Conservation (phyloP, 192 early-diverging fungal genomes). For the Podila horticola region DNA sequence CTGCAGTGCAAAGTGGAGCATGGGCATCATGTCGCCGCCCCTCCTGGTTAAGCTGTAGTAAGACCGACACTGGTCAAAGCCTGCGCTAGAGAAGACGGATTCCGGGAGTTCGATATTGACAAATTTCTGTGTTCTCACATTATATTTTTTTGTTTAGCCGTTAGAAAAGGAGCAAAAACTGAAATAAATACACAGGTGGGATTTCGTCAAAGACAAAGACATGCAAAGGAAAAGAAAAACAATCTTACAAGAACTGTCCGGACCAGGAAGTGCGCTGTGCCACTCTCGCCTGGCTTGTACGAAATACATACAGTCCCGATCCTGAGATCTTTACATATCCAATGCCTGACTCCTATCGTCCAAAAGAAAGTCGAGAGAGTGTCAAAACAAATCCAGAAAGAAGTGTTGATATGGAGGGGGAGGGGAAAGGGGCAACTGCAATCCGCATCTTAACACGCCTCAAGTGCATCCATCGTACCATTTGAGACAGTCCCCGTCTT, state of each 20-base stretch:
- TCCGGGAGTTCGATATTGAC: constrained; percentile 16
- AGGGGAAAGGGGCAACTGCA: no score
- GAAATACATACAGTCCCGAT: constrained; percentile 42
- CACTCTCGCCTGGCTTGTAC: neutral
- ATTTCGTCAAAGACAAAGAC: neutral
- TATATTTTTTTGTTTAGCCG: neutral
- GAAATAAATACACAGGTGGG: no score
- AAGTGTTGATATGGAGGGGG: neutral
- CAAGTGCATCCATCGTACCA: no score
- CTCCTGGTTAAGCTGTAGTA: constrained; percentile 10
- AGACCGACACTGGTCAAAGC: constrained; percentile 14
- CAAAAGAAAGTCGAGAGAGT: neutral
- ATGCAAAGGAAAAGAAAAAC: neutral
- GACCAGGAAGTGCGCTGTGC: constrained; percentile 27
- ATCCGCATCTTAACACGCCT: no score
- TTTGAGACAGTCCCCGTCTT: neutral
- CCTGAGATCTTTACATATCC: constrained; percentile 29
- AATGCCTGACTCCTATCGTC: constrained; percentile 14
- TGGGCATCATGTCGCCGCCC: constrained; percentile 13
- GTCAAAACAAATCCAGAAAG: neutral
- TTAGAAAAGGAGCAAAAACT: neutral
- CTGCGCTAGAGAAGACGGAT: neutral
- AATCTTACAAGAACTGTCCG: constrained; percentile 36
- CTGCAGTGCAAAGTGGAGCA: constrained; percentile 30
- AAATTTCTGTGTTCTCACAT: constrained; percentile 14